These are phyloP conservation scores for Martiniozyma asiatica DNA, from an alignment of 1,139 yeast species.

Conservation along the genomic window DNA sequence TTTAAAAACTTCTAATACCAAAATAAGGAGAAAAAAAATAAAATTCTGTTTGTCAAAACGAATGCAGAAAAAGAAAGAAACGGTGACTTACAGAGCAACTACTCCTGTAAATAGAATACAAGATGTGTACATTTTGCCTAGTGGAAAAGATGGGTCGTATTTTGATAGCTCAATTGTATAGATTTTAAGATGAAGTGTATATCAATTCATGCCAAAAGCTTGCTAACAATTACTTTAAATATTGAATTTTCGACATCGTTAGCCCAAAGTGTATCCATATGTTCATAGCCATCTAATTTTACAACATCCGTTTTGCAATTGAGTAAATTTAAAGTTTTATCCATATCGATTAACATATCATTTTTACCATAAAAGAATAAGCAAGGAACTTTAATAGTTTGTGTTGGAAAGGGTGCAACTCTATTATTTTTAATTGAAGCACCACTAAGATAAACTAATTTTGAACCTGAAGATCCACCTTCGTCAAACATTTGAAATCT, in stretches of 20 bases:
- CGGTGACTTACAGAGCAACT: too few relatives aligned
- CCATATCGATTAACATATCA: slow-evolving; percentile 32
- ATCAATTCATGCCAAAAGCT: too few relatives aligned
- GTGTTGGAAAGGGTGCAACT: slow-evolving; percentile 45
- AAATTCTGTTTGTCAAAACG: too few relatives aligned
- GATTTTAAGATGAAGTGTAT: too few relatives aligned
- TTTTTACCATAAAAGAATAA: slow-evolving; percentile 30
- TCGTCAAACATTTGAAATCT: slow-evolving; percentile 39
- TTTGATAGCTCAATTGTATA: too few relatives aligned
- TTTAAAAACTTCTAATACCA: too few relatives aligned
- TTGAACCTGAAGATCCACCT: slow-evolving; percentile 28
- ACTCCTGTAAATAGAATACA: too few relatives aligned
- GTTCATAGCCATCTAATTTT: slow-evolving; percentile 54
- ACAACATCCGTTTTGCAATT: slow-evolving; percentile 26
- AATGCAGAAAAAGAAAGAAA: too few relatives aligned
- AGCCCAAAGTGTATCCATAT: slow-evolving; percentile 89
- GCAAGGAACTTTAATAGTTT: slow-evolving; percentile 33
- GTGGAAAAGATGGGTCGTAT: too few relatives aligned
- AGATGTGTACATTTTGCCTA: too few relatives aligned
- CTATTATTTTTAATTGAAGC: slow-evolving; percentile 27
- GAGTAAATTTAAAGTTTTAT: slow-evolving; percentile 20
- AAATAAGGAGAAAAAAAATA: too few relatives aligned
- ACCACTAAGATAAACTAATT: slow-evolving; percentile 18
- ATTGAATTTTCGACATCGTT: slow-evolving; percentile 51
- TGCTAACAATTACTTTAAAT: slow-evolving; percentile 21